Evolutionary conservation across 2,329 filamentous ascomycete genomes (phyloP), one percentile per base, ranked within the genome.

Genomic region (Phaeomoniella chlamydospora): DNA sequence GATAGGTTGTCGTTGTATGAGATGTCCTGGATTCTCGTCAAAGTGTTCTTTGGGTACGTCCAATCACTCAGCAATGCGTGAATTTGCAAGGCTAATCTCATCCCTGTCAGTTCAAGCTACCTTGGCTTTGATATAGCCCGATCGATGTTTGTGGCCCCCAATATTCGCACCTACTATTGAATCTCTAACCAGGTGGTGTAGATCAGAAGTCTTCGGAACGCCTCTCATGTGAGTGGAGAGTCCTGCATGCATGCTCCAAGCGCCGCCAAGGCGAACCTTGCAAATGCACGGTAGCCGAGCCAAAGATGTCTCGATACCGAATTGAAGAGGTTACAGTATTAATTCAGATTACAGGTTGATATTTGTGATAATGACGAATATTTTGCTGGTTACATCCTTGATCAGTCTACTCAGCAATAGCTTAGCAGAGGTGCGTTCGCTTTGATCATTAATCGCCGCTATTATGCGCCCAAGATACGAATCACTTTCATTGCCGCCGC

Each of bases 281-380:
- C 11, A 36, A 35, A 14, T 18, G 3, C 22, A 14, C 12, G 13
- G 22, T 2, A 37, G 18, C 16, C 11, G 34, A 11, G 30, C 31
- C 17, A 26, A 4, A 31, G 34, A 32, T 38, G 18, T 43, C 41
- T 49, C 39, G 39, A 34, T 29, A 18, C 32, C 22, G 15, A 22
- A 18, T 15, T 12, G 11, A 29, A 10, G 29, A 18, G 18, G 18
- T 41, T 45, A 40, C 47, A 47, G 33, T n/a, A n/a, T n/a, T n/a
- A n/a, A n/a, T n/a, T n/a, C 15, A 12, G 15, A 16, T 10, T 16
- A 15, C 43, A 63, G 59, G 69, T 56, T 77, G 37, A 57, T 74
- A 37, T 77, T 76, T 42, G 64, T 75, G 30, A 67, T 65, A 38
- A 57, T 77, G 55, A 76, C 70, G 35, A 75, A 75, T 44, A 68